These are phyloP conservation scores for Monilinia aucupariae DNA, from an alignment of 2,329 filamentous ascomycete genomes.

Conservation along the genomic window DNA sequence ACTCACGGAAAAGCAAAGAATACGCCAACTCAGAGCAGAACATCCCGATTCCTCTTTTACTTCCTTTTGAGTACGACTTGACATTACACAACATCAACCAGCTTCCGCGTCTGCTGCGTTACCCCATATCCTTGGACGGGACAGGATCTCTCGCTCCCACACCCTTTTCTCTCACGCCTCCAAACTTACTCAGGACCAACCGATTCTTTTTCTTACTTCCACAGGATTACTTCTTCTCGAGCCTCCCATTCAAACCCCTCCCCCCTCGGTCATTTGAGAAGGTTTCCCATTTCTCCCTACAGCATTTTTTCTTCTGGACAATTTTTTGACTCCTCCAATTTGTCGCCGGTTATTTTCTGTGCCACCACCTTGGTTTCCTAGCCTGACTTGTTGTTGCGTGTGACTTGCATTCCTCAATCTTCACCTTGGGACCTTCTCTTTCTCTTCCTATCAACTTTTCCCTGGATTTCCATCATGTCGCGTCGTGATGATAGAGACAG, in stretches of 20 bases:
- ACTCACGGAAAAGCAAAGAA: not conserved
- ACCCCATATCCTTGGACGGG: constrained; percentile 28
- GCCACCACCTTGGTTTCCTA: constrained; percentile 27
- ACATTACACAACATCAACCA: constrained; percentile 15
- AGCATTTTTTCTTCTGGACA: constrained; percentile 15
- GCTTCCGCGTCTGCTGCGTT: constrained; percentile 3
- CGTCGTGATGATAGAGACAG: constrained; percentile 23
- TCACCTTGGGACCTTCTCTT: constrained; percentile 30
- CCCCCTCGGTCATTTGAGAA: constrained; percentile 6
- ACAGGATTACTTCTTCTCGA: constrained; percentile 29
- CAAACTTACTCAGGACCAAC: constrained; percentile 20
- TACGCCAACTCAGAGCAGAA: constrained; percentile 21
- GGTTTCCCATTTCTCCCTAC: constrained; percentile 11
- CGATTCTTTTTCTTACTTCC: constrained; percentile 3
- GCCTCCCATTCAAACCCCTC: constrained; percentile 21
- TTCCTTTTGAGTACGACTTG: not conserved
- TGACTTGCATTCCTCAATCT: constrained; percentile 32
- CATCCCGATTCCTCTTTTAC: constrained; percentile 17
- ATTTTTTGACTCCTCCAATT: constrained; percentile 23
- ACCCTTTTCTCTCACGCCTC: not conserved
- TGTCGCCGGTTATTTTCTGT: constrained; percentile 23
- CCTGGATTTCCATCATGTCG: constrained; percentile 21
- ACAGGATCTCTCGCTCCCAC: constrained; percentile 8
- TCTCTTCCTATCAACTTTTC: constrained; percentile 33
- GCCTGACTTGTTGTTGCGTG: constrained; percentile 36